These are phyloP conservation scores for Trichoderma simmonsii DNA, from an alignment of 2,329 filamentous ascomycete genomes.

Conservation along the genomic window DNA sequence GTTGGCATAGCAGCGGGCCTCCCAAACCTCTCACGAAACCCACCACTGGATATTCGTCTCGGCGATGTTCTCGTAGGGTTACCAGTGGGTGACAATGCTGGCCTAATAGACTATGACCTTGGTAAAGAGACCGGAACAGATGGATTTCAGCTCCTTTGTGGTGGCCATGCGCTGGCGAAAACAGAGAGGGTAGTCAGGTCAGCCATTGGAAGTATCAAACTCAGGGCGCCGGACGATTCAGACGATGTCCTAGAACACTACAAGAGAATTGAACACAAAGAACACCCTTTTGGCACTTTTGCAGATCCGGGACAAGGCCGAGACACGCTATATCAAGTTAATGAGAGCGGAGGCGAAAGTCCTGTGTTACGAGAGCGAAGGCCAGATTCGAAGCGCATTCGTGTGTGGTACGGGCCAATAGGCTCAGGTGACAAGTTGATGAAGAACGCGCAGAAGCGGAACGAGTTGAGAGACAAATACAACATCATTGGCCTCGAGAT, in stretches of 20 bases:
- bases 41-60: conserved; percentile 35
- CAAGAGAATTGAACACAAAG: conserved; percentile 24
- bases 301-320: conserved; percentile 32
- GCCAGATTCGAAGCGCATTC: conserved; percentile 24
- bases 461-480: conserved; percentile 14
- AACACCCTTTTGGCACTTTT: conserved; percentile 28
- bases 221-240: conserved; percentile 25
- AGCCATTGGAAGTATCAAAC: conserved; percentile 34
- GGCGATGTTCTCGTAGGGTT: conserved; percentile 37
- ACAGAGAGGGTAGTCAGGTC: conserved; percentile 34
- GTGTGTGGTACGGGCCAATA: conserved; percentile 31
- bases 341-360: neutral
- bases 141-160: conserved; percentile 28
- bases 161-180: conserved; percentile 26
- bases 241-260: conserved; percentile 26
- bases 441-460: neutral
- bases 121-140: conserved; percentile 31
- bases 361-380: conserved; percentile 22
- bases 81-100: conserved; percentile 25
- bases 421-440: conserved; percentile 16
- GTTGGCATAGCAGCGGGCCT: conserved; percentile 39
- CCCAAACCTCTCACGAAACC: conserved; percentile 26
- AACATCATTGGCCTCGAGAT: conserved; percentile 21
- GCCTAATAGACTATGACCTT: conserved; percentile 32
- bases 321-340: conserved; percentile 26